Percentiles rank a stretch among this genome's conserved stretches.
phyloP scores from a whole-genome alignment of 2,329 filamentous ascomycete species.

The Pseudogymnoascus sp. region DNA sequence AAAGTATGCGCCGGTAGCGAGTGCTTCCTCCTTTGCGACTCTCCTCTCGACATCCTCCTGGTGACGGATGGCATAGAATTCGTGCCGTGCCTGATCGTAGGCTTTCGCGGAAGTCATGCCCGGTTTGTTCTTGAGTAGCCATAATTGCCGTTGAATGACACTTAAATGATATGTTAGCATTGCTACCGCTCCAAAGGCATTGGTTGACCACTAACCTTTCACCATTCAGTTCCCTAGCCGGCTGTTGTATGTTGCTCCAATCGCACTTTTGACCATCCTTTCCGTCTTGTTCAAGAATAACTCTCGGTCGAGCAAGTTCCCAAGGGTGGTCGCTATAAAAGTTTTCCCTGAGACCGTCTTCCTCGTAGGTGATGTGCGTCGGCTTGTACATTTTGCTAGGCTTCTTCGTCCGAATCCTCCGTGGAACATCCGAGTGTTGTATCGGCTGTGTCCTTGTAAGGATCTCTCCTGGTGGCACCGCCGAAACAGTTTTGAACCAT shows the following conservation, averaged over 20 bases:
- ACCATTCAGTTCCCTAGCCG: constrained; percentile 68
- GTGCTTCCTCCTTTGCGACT: constrained; percentile 80
- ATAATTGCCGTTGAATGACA: constrained; percentile 86
- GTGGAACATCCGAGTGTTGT: constrained; percentile 34
- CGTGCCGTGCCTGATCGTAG: constrained; percentile 79
- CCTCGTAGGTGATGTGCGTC: constrained; percentile 67
- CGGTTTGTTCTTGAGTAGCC: constrained; percentile 61
- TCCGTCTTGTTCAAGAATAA: constrained; percentile 79
- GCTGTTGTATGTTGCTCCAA: constrained; percentile 73
- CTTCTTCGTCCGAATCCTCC: constrained; percentile 41
- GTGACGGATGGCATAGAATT: constrained; percentile 83
- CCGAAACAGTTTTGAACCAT: constrained; percentile 29
- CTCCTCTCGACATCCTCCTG: constrained; percentile 74
- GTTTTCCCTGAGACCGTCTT: constrained; percentile 69
- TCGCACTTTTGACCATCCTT: constrained; percentile 68
- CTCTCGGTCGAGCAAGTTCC: constrained; percentile 83
- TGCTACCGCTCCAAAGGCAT: not conserved
- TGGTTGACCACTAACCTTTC: constrained; percentile 56
- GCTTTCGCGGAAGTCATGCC: constrained; percentile 57
- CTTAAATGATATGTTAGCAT: constrained; percentile 39
- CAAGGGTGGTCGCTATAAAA: constrained; percentile 96
- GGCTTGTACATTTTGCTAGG: constrained; percentile 75
- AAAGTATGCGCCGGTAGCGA: constrained; percentile 80
- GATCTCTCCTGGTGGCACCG: constrained; percentile 48
- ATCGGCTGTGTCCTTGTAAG: constrained; percentile 46